A percentile compares a stretch with the other conserved stretches of the same genome.
Conservation (phyloP, 495 filamentous ascomycete genomes). For the Podospora conica region DNA sequence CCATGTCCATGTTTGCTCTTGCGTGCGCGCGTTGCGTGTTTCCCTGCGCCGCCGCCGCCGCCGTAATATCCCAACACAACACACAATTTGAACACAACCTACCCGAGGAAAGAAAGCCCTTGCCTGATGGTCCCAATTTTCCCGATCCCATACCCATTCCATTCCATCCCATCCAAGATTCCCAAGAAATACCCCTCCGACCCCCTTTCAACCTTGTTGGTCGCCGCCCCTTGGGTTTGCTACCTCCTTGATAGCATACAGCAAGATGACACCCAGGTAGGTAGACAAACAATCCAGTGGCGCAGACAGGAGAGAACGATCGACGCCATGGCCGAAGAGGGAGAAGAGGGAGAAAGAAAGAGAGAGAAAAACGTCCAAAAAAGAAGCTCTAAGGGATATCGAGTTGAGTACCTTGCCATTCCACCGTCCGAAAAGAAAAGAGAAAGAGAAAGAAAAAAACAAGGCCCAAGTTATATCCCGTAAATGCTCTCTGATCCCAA, state of each 20-base stretch:
- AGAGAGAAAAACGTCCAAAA: neutral
- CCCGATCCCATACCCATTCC: too few species aligned
- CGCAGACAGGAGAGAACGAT: neutral
- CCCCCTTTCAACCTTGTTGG: neutral
- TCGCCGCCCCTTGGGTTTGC: neutral
- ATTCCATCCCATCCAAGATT: neutral
- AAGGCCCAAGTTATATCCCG: conserved; percentile 2
- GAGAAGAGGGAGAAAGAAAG: neutral
- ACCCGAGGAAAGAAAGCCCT: too few species aligned
- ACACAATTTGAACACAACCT: too few species aligned
- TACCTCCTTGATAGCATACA: neutral
- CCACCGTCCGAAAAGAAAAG: neutral
- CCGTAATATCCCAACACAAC: too few species aligned
- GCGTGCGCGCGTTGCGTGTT: neutral
- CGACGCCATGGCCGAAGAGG: neutral
- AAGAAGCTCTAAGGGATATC: conserved; percentile 9
- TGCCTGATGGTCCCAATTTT: too few species aligned
- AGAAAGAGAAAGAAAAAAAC: neutral
- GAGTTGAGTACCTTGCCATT: neutral
- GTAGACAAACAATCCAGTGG: too few species aligned
- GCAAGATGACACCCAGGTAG: too few species aligned
- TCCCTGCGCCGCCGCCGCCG: neutral
- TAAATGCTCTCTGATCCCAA: conserved; percentile 7
- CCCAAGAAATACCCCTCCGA: neutral
- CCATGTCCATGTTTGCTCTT: neutral